Evolutionary conservation across 805 yeast species (phyloP).

Genomic region (Clavispora santaluciae): DNA sequence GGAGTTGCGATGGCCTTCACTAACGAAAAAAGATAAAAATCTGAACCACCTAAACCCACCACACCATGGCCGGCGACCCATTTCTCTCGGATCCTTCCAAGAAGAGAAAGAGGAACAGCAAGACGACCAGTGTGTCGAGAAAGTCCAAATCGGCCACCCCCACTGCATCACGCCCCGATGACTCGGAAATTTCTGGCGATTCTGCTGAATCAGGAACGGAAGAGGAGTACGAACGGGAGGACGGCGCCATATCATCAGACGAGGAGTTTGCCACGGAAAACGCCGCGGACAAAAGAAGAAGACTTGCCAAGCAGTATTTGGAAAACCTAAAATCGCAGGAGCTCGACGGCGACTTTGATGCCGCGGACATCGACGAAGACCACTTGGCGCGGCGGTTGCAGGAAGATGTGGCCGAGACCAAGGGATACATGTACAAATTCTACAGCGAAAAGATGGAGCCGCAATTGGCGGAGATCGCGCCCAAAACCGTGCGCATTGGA

Average conservation of each 20-base stretch:
- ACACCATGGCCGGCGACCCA: conserved; percentile 51
- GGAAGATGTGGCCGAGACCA: conserved; percentile 84
- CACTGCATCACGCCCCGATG: conserved; percentile 18
- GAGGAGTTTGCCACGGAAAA: conserved; percentile 72
- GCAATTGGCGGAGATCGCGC: conserved; percentile 31
- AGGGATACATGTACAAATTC: conserved; percentile 75
- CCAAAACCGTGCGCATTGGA: conserved; percentile 52
- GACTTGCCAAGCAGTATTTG: conserved; percentile 89
- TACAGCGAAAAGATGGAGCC: conserved; percentile 47
- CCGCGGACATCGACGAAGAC: conserved; percentile 85
- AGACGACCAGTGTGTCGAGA: conserved; percentile 17
- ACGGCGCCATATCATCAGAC: conserved; percentile 48
- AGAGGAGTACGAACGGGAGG: conserved; percentile 5
- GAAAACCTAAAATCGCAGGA: conserved; percentile 66
- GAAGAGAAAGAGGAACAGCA: conserved; percentile 40
- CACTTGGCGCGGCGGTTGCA: conserved; percentile 74
- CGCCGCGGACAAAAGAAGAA: conserved; percentile 89
- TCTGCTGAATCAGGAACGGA: conserved; percentile 20
- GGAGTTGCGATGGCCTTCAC: not conserved
- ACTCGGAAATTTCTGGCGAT: conserved; percentile 55
- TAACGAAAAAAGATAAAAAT: not conserved
- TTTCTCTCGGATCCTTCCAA: conserved; percentile 58
- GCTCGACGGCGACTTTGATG: conserved; percentile 63
- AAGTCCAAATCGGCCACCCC: conserved; percentile 12
- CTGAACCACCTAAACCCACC: not conserved